phyloP scores from a whole-genome alignment of 2,329 filamentous ascomycete genomes.

The Aspergillus japonicus region DNA sequence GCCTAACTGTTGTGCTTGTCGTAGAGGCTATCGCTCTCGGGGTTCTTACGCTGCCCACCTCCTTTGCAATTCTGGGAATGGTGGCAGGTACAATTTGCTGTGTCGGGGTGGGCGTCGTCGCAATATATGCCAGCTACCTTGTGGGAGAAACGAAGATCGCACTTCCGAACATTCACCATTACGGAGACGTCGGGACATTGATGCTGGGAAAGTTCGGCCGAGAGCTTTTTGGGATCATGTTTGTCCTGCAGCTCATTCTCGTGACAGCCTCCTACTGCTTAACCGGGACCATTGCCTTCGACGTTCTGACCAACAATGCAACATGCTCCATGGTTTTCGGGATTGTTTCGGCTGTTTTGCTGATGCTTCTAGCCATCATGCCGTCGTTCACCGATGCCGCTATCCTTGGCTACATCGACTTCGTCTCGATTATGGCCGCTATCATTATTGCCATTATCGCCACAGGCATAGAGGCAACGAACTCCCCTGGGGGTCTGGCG shows the following conservation, averaged over 20 bases:
- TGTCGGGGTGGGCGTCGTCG: slow-evolving; percentile 38
- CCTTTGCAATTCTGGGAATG: slow-evolving; percentile 47
- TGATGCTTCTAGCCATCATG: slow-evolving; percentile 33
- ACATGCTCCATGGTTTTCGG: slow-evolving; percentile 42
- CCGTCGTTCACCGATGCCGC: slow-evolving; percentile 35
- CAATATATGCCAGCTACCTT: slow-evolving; percentile 44
- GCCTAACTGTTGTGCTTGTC: slow-evolving; percentile 49
- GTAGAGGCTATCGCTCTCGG: slow-evolving; percentile 52
- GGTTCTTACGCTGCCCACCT: slow-evolving; percentile 45
- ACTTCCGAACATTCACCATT: slow-evolving; percentile 42
- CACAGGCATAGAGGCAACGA: slow-evolving; percentile 28
- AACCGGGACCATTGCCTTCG: slow-evolving; percentile 48
- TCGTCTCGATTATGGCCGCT: slow-evolving; percentile 31
- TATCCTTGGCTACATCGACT: slow-evolving; percentile 35
- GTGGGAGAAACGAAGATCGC: slow-evolving; percentile 39
- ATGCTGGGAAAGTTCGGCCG: slow-evolving; percentile 43
- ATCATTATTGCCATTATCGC: slow-evolving; percentile 36
- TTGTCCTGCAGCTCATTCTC: slow-evolving; percentile 45
- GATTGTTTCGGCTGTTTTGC: slow-evolving; percentile 40
- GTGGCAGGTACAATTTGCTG: slow-evolving; percentile 45
- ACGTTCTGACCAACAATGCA: slow-evolving; percentile 38
- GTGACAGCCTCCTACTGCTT: slow-evolving; percentile 46
- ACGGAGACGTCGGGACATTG: slow-evolving; percentile 44
- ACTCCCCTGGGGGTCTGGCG: slow-evolving; percentile 17
- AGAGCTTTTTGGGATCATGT: slow-evolving; percentile 40